Evolutionary conservation across 176 grass and related monocot genomes (phyloP), one percentile per base, ranked within the genome.

Genomic region (Hordeum marinum): DNA sequence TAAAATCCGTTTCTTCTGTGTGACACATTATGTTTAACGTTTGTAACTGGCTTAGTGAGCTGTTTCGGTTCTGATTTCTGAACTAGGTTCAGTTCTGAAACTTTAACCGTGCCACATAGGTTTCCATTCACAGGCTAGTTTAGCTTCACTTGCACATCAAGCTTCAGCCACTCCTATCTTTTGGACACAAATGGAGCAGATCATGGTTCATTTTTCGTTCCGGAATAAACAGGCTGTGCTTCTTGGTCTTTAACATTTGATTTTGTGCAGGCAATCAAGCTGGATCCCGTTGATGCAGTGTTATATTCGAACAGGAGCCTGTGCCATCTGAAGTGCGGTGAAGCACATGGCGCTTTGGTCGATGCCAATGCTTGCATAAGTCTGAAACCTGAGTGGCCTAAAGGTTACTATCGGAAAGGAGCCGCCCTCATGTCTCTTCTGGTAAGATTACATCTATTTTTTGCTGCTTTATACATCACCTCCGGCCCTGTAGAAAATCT

Each of bases 321-420:
- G 35, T 78, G 75, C 75, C 27, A 39, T 40, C 32, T 78, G 2
- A 78, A 24, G 13, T 60, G 75, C 17, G 52, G 54, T 25, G 35
- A 36, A 60, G 54, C 2, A 13, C 21, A 60, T 11, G 75, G 39
- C 2, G 75, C 75, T 25, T 78, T 78, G 54, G 6, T 17, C 14
- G 75, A 78, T 78, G 75, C 75, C 57, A 25, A 60, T 78, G 54
- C 11, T 39, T 78, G 54, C 75, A 24, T 26, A 60, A 15, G 12
- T 9, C 75, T 61, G 32, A 14, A 17, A 5, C 75, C 75, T 39
- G 3, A 78, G 11, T 78, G 34, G 32, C 32, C 1, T 13, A 60
- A 78, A 60, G 75, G 75, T 17, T 23, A 78, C 32, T 61, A 78
- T 2, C 34, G 75, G 5, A 78, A 78, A 78, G 75, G 75, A 78